Conservation (phyloP, 306 rosid species). For the Fragaria iinumae region DNA sequence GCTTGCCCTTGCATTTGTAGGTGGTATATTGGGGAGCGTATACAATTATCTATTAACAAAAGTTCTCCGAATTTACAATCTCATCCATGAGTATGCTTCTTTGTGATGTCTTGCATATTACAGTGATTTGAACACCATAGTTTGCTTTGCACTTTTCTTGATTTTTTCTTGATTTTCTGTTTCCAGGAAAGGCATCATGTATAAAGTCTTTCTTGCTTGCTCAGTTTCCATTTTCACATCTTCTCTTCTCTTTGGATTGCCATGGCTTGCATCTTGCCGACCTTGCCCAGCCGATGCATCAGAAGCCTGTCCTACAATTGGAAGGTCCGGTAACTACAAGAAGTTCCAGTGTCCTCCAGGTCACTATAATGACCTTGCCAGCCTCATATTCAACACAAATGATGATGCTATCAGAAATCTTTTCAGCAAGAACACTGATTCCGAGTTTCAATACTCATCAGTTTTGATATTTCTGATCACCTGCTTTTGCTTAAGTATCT, state of each 20-base stretch:
- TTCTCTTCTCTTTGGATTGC: constrained; percentile 87
- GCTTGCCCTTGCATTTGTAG: constrained; percentile 65
- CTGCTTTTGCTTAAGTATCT: constrained; percentile 67
- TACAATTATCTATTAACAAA: constrained; percentile 62
- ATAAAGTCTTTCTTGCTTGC: constrained; percentile 70
- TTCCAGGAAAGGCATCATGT: constrained; percentile 68
- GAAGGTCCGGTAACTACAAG: constrained; percentile 97
- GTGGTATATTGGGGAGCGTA: constrained; percentile 86
- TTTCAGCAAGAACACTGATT: constrained; percentile 68
- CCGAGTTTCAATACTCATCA: constrained; percentile 61
- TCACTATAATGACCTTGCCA: constrained; percentile 92
- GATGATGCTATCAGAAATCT: constrained; percentile 92
- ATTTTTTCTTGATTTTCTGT: constrained; percentile 24
- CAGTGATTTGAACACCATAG: background rate
- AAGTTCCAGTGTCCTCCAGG: constrained; percentile 79
- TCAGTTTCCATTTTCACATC: constrained; percentile 77
- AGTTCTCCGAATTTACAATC: constrained; percentile 73
- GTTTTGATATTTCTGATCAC: constrained; percentile 58
- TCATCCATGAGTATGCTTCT: constrained; percentile 56
- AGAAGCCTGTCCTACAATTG: constrained; percentile 91
- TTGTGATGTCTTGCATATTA: no score
- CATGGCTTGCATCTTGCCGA: constrained; percentile 79
- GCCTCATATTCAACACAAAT: constrained; percentile 92
- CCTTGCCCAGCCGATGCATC: constrained; percentile 68
- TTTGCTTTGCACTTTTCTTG: constrained; percentile 23